phyloP scores from a whole-genome alignment of 805 yeast genomes.

The Torulaspora gathmanii region DNA sequence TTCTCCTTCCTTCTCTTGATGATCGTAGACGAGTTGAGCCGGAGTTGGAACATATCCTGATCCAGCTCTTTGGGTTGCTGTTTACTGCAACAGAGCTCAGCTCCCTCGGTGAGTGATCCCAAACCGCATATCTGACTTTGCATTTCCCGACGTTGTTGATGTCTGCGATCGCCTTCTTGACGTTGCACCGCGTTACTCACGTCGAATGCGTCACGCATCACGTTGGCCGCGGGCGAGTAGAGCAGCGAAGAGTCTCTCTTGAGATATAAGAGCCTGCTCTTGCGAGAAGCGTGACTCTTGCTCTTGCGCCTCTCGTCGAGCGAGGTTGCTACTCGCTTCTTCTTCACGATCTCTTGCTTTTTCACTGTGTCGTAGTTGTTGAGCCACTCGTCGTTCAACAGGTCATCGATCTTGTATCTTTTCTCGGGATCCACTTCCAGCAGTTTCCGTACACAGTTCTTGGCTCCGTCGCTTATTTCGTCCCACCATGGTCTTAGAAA shows the following conservation, averaged over 20 bases:
- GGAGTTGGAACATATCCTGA: slow-evolving; percentile 35
- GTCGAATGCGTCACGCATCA: slow-evolving; percentile 81
- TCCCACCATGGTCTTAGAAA: slow-evolving; percentile 87
- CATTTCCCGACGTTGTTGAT: background rate
- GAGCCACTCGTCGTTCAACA: slow-evolving; percentile 69
- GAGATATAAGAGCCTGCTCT: slow-evolving; percentile 12
- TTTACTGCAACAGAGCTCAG: background rate
- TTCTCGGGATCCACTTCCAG: slow-evolving; percentile 64
- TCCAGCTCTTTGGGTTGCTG: slow-evolving; percentile 13
- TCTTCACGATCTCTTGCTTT: slow-evolving; percentile 7
- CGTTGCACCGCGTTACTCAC: slow-evolving; percentile 83
- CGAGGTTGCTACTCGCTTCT: slow-evolving; percentile 10
- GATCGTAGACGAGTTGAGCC: slow-evolving; percentile 38
- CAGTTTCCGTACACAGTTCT: slow-evolving; percentile 59
- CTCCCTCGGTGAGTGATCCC: background rate
- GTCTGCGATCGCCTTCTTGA: slow-evolving; percentile 54
- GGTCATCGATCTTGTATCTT: slow-evolving; percentile 63
- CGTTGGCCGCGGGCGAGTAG: slow-evolving; percentile 71
- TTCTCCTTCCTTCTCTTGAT: slow-evolving; percentile 39
- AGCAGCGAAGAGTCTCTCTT: slow-evolving; percentile 28
- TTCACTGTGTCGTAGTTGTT: slow-evolving; percentile 30
- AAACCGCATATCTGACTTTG: slow-evolving; percentile 2
- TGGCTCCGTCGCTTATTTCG: slow-evolving; percentile 68
- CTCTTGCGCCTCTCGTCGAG: slow-evolving; percentile 20
- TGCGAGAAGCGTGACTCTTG: slow-evolving; percentile 17